Evolutionary conservation across 2,329 filamentous ascomycete species (phyloP).

Genomic region (Magnaporthiopsis incrustans): DNA sequence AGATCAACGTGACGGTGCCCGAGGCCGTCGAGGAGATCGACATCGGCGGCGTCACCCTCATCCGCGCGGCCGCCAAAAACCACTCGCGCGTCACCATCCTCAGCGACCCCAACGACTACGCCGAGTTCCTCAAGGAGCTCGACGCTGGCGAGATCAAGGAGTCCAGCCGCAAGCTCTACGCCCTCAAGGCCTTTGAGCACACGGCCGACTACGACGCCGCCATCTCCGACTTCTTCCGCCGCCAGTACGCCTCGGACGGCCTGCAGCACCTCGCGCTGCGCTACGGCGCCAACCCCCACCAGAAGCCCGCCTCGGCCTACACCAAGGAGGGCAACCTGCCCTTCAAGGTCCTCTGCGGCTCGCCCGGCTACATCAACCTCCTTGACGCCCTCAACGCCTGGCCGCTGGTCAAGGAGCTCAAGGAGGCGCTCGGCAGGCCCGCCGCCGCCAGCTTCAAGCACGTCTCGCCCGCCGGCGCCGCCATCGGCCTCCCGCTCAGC

Average conservation of each 20-base stretch:
- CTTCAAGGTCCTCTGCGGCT: constrained; percentile 87
- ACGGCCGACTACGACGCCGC: constrained; percentile 94
- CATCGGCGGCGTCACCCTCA: constrained; percentile 93
- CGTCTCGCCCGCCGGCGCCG: constrained; percentile 91
- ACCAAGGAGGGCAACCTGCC: constrained; percentile 66
- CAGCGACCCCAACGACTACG: constrained; percentile 88
- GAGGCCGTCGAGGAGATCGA: constrained; percentile 99
- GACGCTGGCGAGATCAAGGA: constrained; percentile 81
- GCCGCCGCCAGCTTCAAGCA: constrained; percentile 99
- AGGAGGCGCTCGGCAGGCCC: constrained; percentile 75
- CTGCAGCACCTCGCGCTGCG: constrained; percentile 77
- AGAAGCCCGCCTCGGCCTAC: constrained; percentile 90
- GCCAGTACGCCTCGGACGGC: constrained; percentile 85
- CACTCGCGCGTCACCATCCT: constrained; percentile 92
- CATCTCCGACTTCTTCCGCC: constrained; percentile 95
- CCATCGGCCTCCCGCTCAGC: constrained; percentile 80
- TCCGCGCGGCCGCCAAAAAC: constrained; percentile 96
- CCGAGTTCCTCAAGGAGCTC: constrained; percentile 86
- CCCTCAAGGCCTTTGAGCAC: constrained; percentile 96
- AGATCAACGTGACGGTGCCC: constrained; percentile 92
- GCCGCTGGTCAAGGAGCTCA: constrained; percentile 94
- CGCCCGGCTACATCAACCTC: constrained; percentile 95
- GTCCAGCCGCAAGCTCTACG: constrained; percentile 77
- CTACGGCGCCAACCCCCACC: constrained; percentile 96
- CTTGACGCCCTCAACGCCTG: constrained; percentile 94